Base-by-base conservation (phyloP, 176 grass and related monocot genomes). In the Rhynchospora breviuscula region DNA sequence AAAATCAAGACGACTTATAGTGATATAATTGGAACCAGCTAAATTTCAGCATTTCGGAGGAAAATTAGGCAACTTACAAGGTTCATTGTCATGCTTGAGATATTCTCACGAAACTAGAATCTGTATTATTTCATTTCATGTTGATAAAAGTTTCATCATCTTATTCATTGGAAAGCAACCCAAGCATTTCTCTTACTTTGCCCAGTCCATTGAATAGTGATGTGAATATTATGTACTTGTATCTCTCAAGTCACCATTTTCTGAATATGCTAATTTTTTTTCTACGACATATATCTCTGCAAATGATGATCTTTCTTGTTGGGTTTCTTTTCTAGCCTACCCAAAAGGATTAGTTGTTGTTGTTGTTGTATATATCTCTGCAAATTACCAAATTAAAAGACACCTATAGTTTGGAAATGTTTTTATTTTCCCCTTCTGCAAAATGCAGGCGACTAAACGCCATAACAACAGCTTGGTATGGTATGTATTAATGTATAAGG, bases 1-100 rank as follows among this genome's bases (percentile, higher is more conserved):
- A 82, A 82, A 67, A 82, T 82, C 63, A 82, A 82, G 80, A 31
- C 15, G 31, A 82, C 80, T 51, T 82, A 82, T 26, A 68, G 80
- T 66, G 63, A 82, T 4, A 82, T 82, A 82, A 64, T 66, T 7
- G 62, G 80, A 82, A 82, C 59, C 46, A 67, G 43, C 80, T 82
- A 46, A 46, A 82, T 64, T 35, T 53, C 47, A 67, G 44, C 62
- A 66, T 82, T 23, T 54, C 31, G 45, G 21, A 52, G 62, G 25
- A 2, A 54, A 48, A 23, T 68, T 82, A 51, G 45, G 80, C 46
- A 82, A 66, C 67, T 44, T 66, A 17, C 14, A 53, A 82, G 62
- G 21, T 82, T 51, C 33, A 67, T 82, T 53, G 5, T 64, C 17
- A 52, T 35, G 62, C 62, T 52, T 18, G 60, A 53, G 61, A 82